Evolutionary conservation across 2,329 filamentous ascomycete species (phyloP), one percentile per base, ranked within the genome.

Genomic region (Biscogniauxia mediterranea): DNA sequence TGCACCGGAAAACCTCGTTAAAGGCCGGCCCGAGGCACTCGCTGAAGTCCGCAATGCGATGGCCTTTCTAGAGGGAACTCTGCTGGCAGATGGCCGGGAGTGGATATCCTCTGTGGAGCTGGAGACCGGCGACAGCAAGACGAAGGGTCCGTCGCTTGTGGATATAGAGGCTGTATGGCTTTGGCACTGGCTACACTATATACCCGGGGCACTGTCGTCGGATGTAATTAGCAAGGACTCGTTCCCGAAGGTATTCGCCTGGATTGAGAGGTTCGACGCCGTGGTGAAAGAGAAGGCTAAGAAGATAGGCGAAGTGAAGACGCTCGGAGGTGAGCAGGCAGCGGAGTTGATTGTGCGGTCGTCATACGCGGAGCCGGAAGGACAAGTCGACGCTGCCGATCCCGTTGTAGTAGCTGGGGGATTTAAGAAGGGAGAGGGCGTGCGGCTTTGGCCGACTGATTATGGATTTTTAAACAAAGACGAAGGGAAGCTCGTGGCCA

Each of bases 131-230:
- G 55, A 49, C 7, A 46, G 38, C 17, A 23, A 11, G 21, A 20
- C 80, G 1, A 69, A 80, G 2, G 72, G 73, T 19, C 85, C 86
- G 1, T 81, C 78, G 1, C 72, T 91, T 64, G 87, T 84, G 3
- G 90, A 93, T 72, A 85, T 92, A 62, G 86, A 92, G 75, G 85
- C 83, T 52, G 76, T 89, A 13, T 91, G 86, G 87, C 80, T 83
- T 0, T 81, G 92, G 65, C 82, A 88, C 73, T 92, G 89, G 89
- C 74, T 91, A 1, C 72, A 75, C 2, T 76, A 74, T 11, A 76
- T 90, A 54, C 81, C 81, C 13, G 82, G 82, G 4, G 82, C 83
- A 15, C 78, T 90, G 54, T 82, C 85, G 3, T 61, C 76, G 55
- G 78, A 82, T 20, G 68, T 80, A 6, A 81, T 91, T 64, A 83